Evolutionary conservation across 352 stramenopile genomes (phyloP).

Genomic region (Pythium rhizo-oryzae): DNA sequence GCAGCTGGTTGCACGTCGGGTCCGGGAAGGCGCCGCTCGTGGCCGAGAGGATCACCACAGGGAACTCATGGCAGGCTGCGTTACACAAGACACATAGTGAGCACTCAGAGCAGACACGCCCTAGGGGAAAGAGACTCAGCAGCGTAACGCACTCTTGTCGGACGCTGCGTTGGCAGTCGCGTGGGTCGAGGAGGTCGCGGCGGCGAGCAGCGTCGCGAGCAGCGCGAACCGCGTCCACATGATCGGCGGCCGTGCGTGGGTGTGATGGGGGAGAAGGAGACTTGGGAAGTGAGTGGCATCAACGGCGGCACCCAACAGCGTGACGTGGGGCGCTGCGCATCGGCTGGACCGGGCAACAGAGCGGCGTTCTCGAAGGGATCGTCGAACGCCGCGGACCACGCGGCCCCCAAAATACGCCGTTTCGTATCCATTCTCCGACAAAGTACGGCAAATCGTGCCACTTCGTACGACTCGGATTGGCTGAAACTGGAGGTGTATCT

Average conservation of each 20-base stretch:
- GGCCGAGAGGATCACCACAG: slow-evolving; percentile 66
- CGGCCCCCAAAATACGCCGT: no score
- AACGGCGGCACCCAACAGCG: no score
- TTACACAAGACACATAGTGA: background rate
- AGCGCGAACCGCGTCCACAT: slow-evolving; percentile 32
- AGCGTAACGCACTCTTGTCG: slow-evolving; percentile 25
- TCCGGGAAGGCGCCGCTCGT: slow-evolving; percentile 60
- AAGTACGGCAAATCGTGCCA: no score
- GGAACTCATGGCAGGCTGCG: slow-evolving; percentile 67
- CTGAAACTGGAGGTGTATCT: slow-evolving; percentile 17
- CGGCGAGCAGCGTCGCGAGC: slow-evolving; percentile 21
- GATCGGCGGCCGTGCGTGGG: background rate
- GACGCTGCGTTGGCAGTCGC: background rate
- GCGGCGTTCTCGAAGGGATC: background rate
- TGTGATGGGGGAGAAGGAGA: background rate
- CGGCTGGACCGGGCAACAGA: no score
- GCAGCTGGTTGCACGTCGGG: slow-evolving; percentile 69
- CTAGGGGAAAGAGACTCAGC: no score
- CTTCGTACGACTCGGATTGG: no score
- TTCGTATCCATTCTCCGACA: slow-evolving; percentile 5
- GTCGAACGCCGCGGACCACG: no score
- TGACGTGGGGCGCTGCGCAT: no score
- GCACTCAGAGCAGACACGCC: no score
- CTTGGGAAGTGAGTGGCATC: slow-evolving; percentile 22
- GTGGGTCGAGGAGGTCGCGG: background rate